A percentile compares a stretch with the other conserved stretches of the same genome.
Evolutionary conservation across 2,329 filamentous ascomycete species (phyloP).

Genomic region (Colletotrichum liaoningense): DNA sequence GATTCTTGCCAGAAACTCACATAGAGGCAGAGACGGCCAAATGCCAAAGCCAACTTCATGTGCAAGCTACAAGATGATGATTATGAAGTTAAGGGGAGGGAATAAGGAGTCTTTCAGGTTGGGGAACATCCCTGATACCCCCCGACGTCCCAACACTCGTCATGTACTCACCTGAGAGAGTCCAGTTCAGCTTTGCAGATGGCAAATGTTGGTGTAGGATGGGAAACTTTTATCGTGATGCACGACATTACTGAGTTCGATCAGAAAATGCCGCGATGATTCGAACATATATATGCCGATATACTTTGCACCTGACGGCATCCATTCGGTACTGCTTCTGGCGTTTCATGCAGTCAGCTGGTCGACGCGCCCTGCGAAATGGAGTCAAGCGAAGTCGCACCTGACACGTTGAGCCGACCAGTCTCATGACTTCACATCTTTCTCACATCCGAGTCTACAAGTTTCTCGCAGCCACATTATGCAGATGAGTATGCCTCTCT

Average conservation of each 20-base stretch:
- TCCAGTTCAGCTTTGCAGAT: not conserved
- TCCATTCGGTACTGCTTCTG: not conserved
- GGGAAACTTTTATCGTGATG: not conserved
- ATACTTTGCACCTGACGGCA: not conserved
- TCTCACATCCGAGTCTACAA: not conserved
- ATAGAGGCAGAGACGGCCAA: not conserved
- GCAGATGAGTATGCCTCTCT: not conserved
- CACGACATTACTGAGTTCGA: not conserved
- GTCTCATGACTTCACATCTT: slow-evolving; percentile 22
- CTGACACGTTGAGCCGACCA: slow-evolving; percentile 29
- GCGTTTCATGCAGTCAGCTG: slow-evolving; percentile 14
- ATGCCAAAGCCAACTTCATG: not conserved
- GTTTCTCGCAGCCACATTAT: not conserved
- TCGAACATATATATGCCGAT: not conserved
- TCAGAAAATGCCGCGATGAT: not conserved
- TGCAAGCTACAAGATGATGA: not conserved
- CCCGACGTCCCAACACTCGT: not conserved
- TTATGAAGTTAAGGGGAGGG: not conserved
- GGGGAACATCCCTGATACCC: too few species aligned
- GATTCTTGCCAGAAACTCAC: not conserved
- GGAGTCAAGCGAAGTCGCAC: slow-evolving; percentile 15
- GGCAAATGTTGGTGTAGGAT: not conserved
- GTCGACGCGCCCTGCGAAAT: not conserved
- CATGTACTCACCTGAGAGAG: not conserved
- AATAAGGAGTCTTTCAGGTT: not conserved